A percentile compares a stretch with the other conserved stretches of the same genome.
Evolutionary conservation across 2,329 filamentous ascomycete species (phyloP).

Genomic region (Xylariaceae sp.): DNA sequence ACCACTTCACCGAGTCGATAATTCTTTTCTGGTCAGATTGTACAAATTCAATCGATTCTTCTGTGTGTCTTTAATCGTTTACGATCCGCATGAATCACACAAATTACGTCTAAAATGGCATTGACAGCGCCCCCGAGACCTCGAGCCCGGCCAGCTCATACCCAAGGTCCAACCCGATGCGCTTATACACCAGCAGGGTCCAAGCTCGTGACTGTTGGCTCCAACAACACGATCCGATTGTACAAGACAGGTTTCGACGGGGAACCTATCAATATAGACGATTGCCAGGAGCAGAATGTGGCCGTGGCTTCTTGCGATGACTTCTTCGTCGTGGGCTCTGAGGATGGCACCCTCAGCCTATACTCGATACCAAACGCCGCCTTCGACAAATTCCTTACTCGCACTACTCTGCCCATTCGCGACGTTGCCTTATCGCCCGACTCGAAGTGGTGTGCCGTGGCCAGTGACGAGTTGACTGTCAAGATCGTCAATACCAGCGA

Average conservation of each 20-base stretch:
- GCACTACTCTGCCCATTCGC: slow-evolving; percentile 80
- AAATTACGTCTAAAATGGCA: slow-evolving; percentile 29
- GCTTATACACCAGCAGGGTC: slow-evolving; percentile 86
- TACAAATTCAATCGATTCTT: slow-evolving; percentile 1
- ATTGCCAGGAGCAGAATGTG: slow-evolving; percentile 81
- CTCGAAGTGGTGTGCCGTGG: slow-evolving; percentile 83
- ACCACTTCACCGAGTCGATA: neutral
- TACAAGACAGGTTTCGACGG: slow-evolving; percentile 90
- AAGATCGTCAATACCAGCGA: slow-evolving; percentile 83
- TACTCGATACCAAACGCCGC: slow-evolving; percentile 73
- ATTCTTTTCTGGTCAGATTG: neutral
- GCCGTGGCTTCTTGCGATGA: slow-evolving; percentile 72
- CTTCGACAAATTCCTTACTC: slow-evolving; percentile 78
- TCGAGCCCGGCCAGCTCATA: slow-evolving; percentile 68
- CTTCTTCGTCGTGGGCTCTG: slow-evolving; percentile 83
- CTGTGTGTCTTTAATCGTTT: neutral
- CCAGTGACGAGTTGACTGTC: slow-evolving; percentile 92
- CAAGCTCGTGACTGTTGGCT: slow-evolving; percentile 84
- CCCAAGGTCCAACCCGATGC: slow-evolving; percentile 79
- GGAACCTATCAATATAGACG: slow-evolving; percentile 88
- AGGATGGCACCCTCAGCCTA: slow-evolving; percentile 93
- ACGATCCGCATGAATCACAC: neutral
- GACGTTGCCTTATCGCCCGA: slow-evolving; percentile 82
- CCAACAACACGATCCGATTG: slow-evolving; percentile 88
- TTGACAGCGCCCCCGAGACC: slow-evolving; percentile 45